Evolutionary conservation across 176 grass and related monocot species (phyloP).

Genomic region (Chrysopogon serrulatus): DNA sequence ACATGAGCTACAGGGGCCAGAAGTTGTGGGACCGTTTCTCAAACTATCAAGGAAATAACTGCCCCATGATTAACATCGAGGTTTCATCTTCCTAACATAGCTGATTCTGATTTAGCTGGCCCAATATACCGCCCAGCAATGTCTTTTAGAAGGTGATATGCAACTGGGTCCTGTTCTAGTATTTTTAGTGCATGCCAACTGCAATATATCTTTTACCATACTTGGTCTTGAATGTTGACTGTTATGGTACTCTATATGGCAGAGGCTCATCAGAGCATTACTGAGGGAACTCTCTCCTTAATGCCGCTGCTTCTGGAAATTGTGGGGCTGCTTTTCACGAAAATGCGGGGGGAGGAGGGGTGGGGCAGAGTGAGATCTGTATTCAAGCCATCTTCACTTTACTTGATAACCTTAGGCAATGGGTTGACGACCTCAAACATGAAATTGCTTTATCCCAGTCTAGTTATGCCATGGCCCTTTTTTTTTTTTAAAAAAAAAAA

Average conservation of each 20-base stretch:
- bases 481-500: too few relatives aligned
- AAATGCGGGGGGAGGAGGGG: too few relatives aligned
- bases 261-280: conserved; percentile 84
- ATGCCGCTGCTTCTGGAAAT: conserved; percentile 87
- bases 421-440: conserved; percentile 98
- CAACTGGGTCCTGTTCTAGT: conserved; percentile 68
- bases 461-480: too few relatives aligned
- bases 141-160: conserved; percentile 83
- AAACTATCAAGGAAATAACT: conserved; percentile 95
- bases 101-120: conserved; percentile 57
- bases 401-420: conserved; percentile 95
- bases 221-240: conserved; percentile 91
- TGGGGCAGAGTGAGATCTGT: conserved; percentile 83
- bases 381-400: conserved; percentile 96
- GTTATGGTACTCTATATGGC: conserved; percentile 75
- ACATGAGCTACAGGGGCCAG: conserved; percentile 67
- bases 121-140: conserved; percentile 80
- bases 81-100: conserved; percentile 63
- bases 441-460: conserved; percentile 81
- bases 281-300: conserved; percentile 77
- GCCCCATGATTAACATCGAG: conserved; percentile 93
- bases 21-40: conserved; percentile 91
- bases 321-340: conserved; percentile 68
- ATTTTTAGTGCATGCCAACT: conserved; percentile 93
- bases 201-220: conserved; percentile 88